phyloP scores from a whole-genome alignment of 768 basidiomycete genomes.

The Lactarius akahatsu region DNA sequence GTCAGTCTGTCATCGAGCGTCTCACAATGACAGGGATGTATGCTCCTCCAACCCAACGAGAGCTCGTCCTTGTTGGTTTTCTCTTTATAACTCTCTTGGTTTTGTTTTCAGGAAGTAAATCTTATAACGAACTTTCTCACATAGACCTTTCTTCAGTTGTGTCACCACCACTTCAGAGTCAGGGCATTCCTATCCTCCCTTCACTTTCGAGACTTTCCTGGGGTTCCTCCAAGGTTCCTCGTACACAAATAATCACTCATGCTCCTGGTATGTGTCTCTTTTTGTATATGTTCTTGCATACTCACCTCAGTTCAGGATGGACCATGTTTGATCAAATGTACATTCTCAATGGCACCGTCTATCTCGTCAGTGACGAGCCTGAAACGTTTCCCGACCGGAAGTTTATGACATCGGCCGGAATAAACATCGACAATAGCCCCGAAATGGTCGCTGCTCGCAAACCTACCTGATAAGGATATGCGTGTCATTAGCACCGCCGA shows the following conservation, averaged over 20 bases:
- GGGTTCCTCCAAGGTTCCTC: constrained; percentile 42
- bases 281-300: no score
- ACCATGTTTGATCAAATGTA: constrained; percentile 85
- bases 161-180: neutral
- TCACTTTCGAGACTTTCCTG: constrained; percentile 29
- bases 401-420: constrained; percentile 69
- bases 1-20: constrained; percentile 2
- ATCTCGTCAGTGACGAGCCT: constrained; percentile 76
- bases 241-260: constrained; percentile 71
- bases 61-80: constrained; percentile 34
- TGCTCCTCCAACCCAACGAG: constrained; percentile 34
- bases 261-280: constrained; percentile 54
- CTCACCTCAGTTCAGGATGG: constrained; percentile 57
- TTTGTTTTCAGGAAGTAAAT: constrained; percentile 9
- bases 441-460: constrained; percentile 56
- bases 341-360: constrained; percentile 76
- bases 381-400: constrained; percentile 60
- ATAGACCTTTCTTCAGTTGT: constrained; percentile 2
- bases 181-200: constrained; percentile 19
- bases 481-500: constrained; percentile 66
- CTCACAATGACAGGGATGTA: constrained; percentile 13
- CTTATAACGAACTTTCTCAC: neutral
- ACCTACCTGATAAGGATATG: constrained; percentile 79
- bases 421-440: constrained; percentile 55
- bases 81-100: constrained; percentile 34